Evolutionary conservation across 495 filamentous ascomycete species (phyloP), one percentile per base, ranked within the genome.

Genomic region (Hypoxylon subgilvum): DNA sequence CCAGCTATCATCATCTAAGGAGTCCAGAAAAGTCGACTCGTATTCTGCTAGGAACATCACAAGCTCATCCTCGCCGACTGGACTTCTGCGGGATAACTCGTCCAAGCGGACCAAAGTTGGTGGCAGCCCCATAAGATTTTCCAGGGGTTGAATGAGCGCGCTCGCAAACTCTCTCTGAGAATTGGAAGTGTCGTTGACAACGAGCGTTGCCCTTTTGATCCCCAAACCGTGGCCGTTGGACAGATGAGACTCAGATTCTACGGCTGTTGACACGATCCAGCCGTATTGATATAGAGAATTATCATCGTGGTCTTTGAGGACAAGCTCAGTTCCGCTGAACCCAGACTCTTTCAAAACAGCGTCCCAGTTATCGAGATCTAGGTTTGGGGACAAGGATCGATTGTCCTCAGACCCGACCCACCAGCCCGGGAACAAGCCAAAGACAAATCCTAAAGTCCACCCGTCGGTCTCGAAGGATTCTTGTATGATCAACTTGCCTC

Each of bases 361-460:
- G 27, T 74, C 53, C 81, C 80, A 83, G 18, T 53, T 18, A 0
- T 67, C 31, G 1, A 61, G 53, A 2, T 67, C 54, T 3, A 77
- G 43, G 9, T 36, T 67, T 3, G 79, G 77, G 0, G 67, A 51
- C 6, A 57, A 27, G 1, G 9, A 7, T 14, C 67, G 47, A 32
- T 42, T 47, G 8, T 65, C 58, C 3, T 75, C 53, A n/a, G 52
- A 54, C 13, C 75, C 72, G 13, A 72, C 28, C 79, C 79, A 84
- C 80, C 80, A 84, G 0, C 74, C 78, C 0, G 75, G 71, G 7
- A 80, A 56, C 1, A 71, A 52, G 3, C 76, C 76, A 5, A 79
- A 72, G 4, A 72, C 41, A 13, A 76, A 59, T 1, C 69, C 64
- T n/a, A 62, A 55, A 27, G 65, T 52, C 48, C 69, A 57, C 12